Percentiles rank a stretch among this genome's conserved stretches.
Conservation (phyloP, 1,284 basidiomycete genomes). For the Pseudozyma sp. region DNA sequence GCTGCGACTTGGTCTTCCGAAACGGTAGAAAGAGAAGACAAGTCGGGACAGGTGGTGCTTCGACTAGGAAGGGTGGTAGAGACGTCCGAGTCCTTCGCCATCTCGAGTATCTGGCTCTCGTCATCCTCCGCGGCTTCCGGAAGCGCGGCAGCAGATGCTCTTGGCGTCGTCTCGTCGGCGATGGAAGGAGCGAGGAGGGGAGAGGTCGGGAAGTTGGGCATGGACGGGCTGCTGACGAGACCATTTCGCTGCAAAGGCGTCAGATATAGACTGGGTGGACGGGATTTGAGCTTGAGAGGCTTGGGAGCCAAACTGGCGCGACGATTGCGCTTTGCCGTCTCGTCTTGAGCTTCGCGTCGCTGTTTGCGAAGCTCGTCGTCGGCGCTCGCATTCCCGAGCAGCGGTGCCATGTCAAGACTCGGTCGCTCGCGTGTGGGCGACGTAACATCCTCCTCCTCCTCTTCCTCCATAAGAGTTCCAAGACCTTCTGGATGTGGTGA, state of each 20-base stretch:
- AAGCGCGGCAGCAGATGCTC: constrained; percentile 7
- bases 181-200: constrained; percentile 15
- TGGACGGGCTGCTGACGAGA: constrained; percentile 36
- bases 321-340: constrained; percentile 53
- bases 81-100: not conserved
- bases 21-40: constrained; percentile 1
- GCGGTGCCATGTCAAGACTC: constrained; percentile 31
- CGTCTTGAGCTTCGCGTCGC: constrained; percentile 47
- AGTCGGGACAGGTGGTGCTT: constrained; percentile 37
- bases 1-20: not conserved
- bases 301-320: constrained; percentile 54
- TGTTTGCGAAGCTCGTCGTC: constrained; percentile 38
- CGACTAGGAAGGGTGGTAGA: constrained; percentile 19
- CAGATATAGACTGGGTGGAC: constrained; percentile 60
- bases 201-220: constrained; percentile 40
- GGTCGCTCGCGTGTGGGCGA: constrained; percentile 47
- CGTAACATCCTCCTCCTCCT: constrained; percentile 58
- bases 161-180: constrained; percentile 27
- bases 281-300: constrained; percentile 62
- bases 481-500: constrained; percentile 51
- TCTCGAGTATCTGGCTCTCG: constrained; percentile 20
- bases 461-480: constrained; percentile 60
- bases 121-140: constrained; percentile 20
- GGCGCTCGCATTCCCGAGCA: constrained; percentile 16
- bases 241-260: constrained; percentile 31